These are phyloP conservation scores for Solanum verrucosum DNA, from an alignment of 257 asterid genomes.

Conservation along the genomic window DNA sequence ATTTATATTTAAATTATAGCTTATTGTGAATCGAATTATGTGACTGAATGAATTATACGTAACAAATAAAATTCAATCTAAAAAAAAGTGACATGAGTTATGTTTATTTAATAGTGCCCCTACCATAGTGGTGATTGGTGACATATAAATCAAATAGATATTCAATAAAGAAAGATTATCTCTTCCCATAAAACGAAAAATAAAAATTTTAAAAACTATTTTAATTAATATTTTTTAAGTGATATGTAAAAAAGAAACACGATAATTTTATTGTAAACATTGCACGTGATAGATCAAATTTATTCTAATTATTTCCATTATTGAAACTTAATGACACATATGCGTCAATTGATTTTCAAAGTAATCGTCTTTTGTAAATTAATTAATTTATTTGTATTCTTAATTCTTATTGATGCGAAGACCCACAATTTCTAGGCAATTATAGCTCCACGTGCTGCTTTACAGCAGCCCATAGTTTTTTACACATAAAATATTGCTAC, in stretches of 20 bases:
- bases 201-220: not conserved
- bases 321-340: not conserved
- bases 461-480: not conserved
- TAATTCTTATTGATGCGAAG: not conserved
- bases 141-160: not conserved
- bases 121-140: not conserved
- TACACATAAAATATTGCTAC: not conserved
- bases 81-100: not conserved
- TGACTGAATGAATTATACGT: not conserved
- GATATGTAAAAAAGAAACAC: not conserved
- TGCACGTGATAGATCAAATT: not conserved
- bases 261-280: not conserved
- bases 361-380: not conserved
- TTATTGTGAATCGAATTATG: too few relatives aligned
- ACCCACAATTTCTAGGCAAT: not conserved
- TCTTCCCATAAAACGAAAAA: not conserved
- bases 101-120: not conserved
- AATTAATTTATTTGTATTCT: not conserved
- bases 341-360: not conserved
- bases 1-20: too few relatives aligned
- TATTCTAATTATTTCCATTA: not conserved
- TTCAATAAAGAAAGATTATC: not conserved
- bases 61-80: not conserved
- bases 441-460: not conserved
- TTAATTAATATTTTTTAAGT: not conserved